These are phyloP conservation scores for Sphagnum fallax DNA, from an alignment of 228 moss, liverwort and hornwort genomes.

Conservation along the genomic window DNA sequence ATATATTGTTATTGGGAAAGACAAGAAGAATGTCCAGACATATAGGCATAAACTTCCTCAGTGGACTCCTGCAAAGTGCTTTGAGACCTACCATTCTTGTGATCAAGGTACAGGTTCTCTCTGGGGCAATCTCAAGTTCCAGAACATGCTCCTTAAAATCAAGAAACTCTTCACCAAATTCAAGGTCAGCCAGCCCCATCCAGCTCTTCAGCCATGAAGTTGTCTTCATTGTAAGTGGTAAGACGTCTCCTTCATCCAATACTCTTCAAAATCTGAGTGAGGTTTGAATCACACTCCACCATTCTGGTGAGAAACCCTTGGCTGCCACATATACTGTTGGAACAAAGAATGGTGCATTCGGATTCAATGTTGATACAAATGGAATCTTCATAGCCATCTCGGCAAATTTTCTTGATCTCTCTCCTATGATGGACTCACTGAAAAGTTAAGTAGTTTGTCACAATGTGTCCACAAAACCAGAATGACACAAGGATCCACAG, in stretches of 20 bases:
- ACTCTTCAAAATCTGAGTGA: conserved; percentile 70
- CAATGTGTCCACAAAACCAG: too few species aligned
- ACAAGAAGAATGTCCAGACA: too few species aligned
- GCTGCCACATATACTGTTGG: conserved; percentile 47
- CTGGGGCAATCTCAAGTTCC: conserved; percentile 35
- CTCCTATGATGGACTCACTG: too few species aligned
- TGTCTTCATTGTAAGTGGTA: conserved; percentile 35
- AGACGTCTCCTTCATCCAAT: conserved; percentile 57
- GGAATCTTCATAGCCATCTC: conserved; percentile 45
- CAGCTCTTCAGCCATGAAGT: conserved; percentile 17
- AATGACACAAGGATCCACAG: too few species aligned
- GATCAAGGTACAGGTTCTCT: conserved; percentile 22
- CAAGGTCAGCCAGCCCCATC: conserved; percentile 31
- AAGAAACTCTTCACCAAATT: conserved; percentile 63
- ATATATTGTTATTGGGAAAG: too few species aligned
- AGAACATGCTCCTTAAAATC: conserved; percentile 51
- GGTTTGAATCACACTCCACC: conserved; percentile 74
- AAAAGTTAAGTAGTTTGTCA: too few species aligned
- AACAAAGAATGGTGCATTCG: conserved; percentile 78
- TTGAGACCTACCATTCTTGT: conserved; percentile 30
- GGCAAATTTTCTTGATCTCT: too few species aligned
- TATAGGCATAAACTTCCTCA: too few species aligned
- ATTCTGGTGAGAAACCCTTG: conserved; percentile 83
- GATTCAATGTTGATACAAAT: conserved; percentile 66
- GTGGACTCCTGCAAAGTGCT: too few species aligned